Percentiles rank a stretch among this genome's conserved stretches.
These are phyloP conservation scores for Sarocladium brachiariae DNA, from an alignment of 2,329 filamentous ascomycete genomes.

Conservation along the genomic window DNA sequence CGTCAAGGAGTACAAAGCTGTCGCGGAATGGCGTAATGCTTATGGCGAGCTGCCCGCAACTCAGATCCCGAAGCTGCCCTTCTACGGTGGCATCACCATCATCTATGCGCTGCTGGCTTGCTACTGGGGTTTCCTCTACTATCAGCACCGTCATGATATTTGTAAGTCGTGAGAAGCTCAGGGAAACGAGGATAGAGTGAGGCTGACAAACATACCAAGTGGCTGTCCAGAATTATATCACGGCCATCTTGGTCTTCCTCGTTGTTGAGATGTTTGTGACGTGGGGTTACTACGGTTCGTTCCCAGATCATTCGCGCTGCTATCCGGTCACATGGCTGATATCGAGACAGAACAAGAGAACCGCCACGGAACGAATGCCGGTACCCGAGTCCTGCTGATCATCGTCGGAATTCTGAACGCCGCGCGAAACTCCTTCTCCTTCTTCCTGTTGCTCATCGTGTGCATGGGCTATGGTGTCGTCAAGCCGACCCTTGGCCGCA, in stretches of 20 bases:
- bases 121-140: conserved; percentile 91
- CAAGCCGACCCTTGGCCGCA: conserved; percentile 82
- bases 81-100: conserved; percentile 91
- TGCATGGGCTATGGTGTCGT: conserved; percentile 99
- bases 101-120: conserved; percentile 81
- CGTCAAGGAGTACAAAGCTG: conserved; percentile 63
- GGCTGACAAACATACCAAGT: conserved; percentile 41
- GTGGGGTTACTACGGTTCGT: conserved; percentile 87
- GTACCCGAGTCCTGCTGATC: conserved; percentile 80
- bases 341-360: conserved; percentile 75
- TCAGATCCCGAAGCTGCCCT: conserved; percentile 94
- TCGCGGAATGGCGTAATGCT: conserved; percentile 89
- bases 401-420: conserved; percentile 91
- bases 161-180: conserved; percentile 39
- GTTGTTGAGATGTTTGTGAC: conserved; percentile 97
- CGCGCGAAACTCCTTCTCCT: conserved; percentile 92
- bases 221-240: conserved; percentile 98
- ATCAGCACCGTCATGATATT: conserved; percentile 89
- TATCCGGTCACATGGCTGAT: conserved; percentile 24
- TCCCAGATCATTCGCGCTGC: not conserved
- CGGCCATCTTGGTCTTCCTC: conserved; percentile 88
- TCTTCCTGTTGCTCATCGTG: conserved; percentile 94
- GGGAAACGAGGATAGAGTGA: not conserved
- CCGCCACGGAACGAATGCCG: conserved; percentile 73
- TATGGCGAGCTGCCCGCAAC: conserved; percentile 93